Base-by-base conservation (phyloP, 306 rosid species). In the Ammopiptanthus mongolicus region DNA sequence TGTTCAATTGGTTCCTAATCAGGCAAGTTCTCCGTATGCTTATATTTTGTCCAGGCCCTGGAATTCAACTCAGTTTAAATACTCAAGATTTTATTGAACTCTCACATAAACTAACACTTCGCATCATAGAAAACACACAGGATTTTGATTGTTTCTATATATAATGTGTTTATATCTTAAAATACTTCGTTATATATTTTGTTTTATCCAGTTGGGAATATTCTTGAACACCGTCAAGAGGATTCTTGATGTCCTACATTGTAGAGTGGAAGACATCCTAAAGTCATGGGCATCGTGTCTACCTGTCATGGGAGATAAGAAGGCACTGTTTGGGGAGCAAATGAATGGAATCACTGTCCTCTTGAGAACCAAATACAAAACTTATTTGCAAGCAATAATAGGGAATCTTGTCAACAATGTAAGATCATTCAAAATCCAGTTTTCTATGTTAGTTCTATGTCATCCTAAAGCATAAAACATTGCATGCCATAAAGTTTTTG, bases 201-300 rank as follows among this genome's bases (percentile, higher is more conserved):
- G 10, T 66, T 48, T 64, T 64, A 28, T 58, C 39, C 88, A 95
- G 98, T 80, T 95, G 65, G 98, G 98, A 80, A 90, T 78, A 39
- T 95, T 95, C 78, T 75, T 95, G 65, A 95, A 95, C 88, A 95
- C 97, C 69, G 48, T 92, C 85, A 95, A 91, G 89, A 88, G 98
- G 83, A 95, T 90, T 84, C 90, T 95, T 64, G 98, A 95, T 75
- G 89, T 95, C 82, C 90, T 91, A 3, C 98, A 92, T 60, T 82
- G 90, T 81, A 88, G 89, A 86, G 96, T 95, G 76, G 98, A 95
- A 84, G 97, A 88, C 65, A 90, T 90, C 79, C 86, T 95, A 50
- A 91, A 87, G 89, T 84, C 96, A 21, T 95, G 98, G 98, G 93
- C 97, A 25, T 86, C 97, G 42, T 91, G 77, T 76, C 78, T 92